A percentile compares a stretch with the other conserved stretches of the same genome.
Evolutionary conservation across 2,329 filamentous ascomycete species (phyloP).

Genomic region (Aureobasidium leucospermi): DNA sequence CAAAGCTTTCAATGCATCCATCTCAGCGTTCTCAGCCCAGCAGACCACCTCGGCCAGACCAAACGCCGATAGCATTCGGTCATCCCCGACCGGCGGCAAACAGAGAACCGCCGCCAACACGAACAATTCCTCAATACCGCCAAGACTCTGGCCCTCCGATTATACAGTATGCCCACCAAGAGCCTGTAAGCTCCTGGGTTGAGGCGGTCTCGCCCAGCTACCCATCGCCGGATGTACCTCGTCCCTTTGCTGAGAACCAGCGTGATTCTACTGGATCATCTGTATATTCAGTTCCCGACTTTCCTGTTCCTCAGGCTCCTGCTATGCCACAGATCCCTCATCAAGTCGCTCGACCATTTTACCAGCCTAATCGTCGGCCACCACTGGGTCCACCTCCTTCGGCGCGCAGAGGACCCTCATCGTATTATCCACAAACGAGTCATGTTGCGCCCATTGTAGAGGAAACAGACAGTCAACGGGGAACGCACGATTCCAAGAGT

Average conservation of each 20-base stretch:
- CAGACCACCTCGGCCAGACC: conserved; percentile 23
- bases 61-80: conserved; percentile 2
- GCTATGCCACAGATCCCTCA: conserved; percentile 22
- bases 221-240: conserved; percentile 21
- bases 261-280: conserved; percentile 32
- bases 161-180: not conserved
- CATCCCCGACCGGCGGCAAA: conserved; percentile 13
- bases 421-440: conserved; percentile 41
- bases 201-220: conserved; percentile 25
- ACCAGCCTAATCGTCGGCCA: conserved; percentile 29
- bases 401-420: conserved; percentile 39
- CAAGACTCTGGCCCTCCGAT: not conserved
- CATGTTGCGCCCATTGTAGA: conserved; percentile 44
- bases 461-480: conserved; percentile 33
- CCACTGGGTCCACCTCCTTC: conserved; percentile 43
- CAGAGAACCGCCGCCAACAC: conserved; percentile 15
- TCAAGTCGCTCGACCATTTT: conserved; percentile 23
- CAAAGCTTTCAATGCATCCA: not conserved
- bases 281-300: conserved; percentile 35
- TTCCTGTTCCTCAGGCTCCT: conserved; percentile 27
- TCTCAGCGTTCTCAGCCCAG: conserved; percentile 20
- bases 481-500: conserved; percentile 28
- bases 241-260: conserved; percentile 32
- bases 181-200: conserved; percentile 11
- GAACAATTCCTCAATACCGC: conserved; percentile 6